Percentiles rank a stretch among this genome's conserved stretches.
These are phyloP conservation scores for Anthracocystis walkeri DNA, from an alignment of 1,284 basidiomycete genomes.

Conservation along the genomic window DNA sequence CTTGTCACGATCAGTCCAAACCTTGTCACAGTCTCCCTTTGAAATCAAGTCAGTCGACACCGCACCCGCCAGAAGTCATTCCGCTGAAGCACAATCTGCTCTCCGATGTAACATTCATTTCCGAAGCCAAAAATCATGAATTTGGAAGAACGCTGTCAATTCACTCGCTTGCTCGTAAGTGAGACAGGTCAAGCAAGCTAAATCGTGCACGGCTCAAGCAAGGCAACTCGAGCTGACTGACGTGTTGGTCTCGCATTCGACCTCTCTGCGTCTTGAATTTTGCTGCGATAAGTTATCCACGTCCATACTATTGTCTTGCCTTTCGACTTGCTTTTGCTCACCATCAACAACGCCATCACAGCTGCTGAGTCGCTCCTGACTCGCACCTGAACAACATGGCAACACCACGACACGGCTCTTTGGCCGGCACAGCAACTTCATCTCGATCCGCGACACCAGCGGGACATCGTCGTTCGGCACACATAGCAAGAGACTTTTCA, in stretches of 20 bases:
- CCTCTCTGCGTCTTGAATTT: not conserved
- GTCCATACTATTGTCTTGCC: not conserved
- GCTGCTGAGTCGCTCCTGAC: not conserved
- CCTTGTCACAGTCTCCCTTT: not conserved
- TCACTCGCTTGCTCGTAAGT: too few relatives aligned
- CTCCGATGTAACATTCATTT: not conserved
- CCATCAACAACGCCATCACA: slow-evolving; percentile 1
- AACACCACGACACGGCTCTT: slow-evolving; percentile 4
- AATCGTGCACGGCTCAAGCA: slow-evolving; percentile 6
- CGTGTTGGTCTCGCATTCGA: slow-evolving; percentile 29
- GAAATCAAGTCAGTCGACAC: not conserved
- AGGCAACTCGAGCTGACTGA: slow-evolving; percentile 18
- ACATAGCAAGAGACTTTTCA: slow-evolving; percentile 13
- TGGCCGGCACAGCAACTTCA: slow-evolving; percentile 15
- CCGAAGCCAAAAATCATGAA: not conserved
- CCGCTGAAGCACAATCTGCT: not conserved
- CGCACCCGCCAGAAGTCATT: too few relatives aligned
- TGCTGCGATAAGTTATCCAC: not conserved
- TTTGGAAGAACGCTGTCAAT: slow-evolving; percentile 1
- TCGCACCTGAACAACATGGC: slow-evolving; percentile 11
- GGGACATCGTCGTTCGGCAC: slow-evolving; percentile 43
- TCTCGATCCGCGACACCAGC: slow-evolving; percentile 31
- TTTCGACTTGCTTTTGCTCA: not conserved
- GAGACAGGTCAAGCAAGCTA: not conserved
- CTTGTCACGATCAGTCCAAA: too few relatives aligned